Base-by-base conservation (phyloP, 768 basidiomycete species). In the Omphalotus guepiniiformis region DNA sequence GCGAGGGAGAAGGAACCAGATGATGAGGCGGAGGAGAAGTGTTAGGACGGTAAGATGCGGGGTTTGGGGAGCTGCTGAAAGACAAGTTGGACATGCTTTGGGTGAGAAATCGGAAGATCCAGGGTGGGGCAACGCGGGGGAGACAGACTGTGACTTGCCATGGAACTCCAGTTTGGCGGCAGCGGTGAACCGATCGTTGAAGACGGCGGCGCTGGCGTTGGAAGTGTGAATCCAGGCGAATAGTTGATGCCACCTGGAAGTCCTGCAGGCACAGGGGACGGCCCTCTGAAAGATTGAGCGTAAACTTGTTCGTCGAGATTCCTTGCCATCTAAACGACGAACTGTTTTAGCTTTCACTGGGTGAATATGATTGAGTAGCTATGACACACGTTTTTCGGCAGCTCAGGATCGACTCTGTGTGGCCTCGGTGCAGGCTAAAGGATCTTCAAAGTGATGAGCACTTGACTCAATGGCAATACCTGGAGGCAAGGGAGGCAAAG, bases 361-460 rank as follows among this genome's bases (percentile, higher is more conserved):
- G 9, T 32, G 30, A 44, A 30, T 15, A 44, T 23, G n/a, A 34
- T 19, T 26, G 18, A 19, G 25, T 13, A 37, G 37, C 22, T 8
- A 12, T 5, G 12, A 47, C 19, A 28, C 28, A 47, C 34, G 18
- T 47, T 47, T n/a, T 15, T 27, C 4, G 34, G 45, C 3, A 47
- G 22, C 23, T 47, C 45, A n/a, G 36, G 36, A 36, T 47, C 37
- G 15, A 47, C 22, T 18, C 28, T 47, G 18, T 35, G 21, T 9
- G 45, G 29, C 38, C 35, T 38, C 2, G 45, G 45, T 19, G 45
- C 45, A 7, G 77, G 36, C 16, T 12, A 47, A 23, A 27, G 45
- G 45, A 18, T 47, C 36, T 29, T 47, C 45, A 9, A 47, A 25
- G 16, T 47, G 45, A n/a, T 34, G 45, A 2, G 23, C 23, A 16